A percentile compares a stretch with the other conserved stretches of the same genome.
These are phyloP conservation scores for Pezicula neosporulosa DNA, from an alignment of 2,329 filamentous ascomycete species.

Conservation along the genomic window DNA sequence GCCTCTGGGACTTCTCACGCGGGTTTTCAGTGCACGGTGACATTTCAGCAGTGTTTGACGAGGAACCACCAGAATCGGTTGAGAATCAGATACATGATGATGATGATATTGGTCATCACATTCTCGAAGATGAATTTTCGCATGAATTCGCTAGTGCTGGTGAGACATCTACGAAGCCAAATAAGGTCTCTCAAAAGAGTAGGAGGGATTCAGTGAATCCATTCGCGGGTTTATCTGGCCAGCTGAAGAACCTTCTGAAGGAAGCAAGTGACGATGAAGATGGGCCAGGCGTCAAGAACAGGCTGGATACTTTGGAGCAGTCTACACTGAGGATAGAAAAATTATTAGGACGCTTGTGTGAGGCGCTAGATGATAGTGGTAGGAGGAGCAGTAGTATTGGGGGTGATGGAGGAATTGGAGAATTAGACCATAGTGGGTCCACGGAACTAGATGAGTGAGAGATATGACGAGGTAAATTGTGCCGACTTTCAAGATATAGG, in stretches of 20 bases:
- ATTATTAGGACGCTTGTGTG: slow-evolving; percentile 21
- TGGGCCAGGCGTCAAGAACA: slow-evolving; percentile 12
- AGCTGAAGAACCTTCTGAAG: slow-evolving; percentile 16
- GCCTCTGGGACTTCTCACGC: slow-evolving; percentile 23
- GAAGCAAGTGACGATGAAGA: slow-evolving; percentile 17
- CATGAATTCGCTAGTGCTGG: slow-evolving; percentile 13
- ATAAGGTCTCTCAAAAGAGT: slow-evolving; percentile 9
- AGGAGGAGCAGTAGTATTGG: slow-evolving; percentile 2
- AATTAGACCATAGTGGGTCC: slow-evolving; percentile 9
- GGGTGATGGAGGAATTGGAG: slow-evolving; percentile 15
- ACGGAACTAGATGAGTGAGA: slow-evolving; percentile 13
- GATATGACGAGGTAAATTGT: too few species aligned
- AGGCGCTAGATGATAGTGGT: slow-evolving; percentile 12
- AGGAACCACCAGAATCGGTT: slow-evolving; percentile 20
- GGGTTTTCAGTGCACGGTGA: slow-evolving; percentile 27
- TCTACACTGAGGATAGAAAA: slow-evolving; percentile 21
- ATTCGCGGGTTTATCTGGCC: slow-evolving; percentile 19
- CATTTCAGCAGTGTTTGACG: slow-evolving; percentile 28
- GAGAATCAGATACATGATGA: slow-evolving; percentile 18
- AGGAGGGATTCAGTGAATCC: slow-evolving; percentile 24
- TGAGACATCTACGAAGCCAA: slow-evolving; percentile 6
- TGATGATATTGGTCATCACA: slow-evolving; percentile 8
- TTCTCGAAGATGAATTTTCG: slow-evolving; percentile 15
- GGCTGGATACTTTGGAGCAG: slow-evolving; percentile 22
- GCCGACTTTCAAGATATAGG: too few species aligned